Conservation (phyloP, 768 basidiomycete species). For the Suillus clintonianus region DNA sequence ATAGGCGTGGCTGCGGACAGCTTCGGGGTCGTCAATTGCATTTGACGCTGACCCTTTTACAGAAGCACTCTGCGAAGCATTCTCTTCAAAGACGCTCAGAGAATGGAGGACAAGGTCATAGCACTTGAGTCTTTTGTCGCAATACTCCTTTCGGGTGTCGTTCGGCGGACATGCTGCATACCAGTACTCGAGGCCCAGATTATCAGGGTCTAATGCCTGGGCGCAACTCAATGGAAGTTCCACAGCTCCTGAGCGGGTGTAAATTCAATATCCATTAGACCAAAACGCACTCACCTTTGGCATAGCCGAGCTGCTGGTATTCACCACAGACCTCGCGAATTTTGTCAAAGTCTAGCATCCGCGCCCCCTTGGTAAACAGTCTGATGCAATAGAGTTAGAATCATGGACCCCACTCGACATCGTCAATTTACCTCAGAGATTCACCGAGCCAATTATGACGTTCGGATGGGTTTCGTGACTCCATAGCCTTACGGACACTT, state of each 20-base stretch:
- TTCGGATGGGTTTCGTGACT: slow-evolving; percentile 73
- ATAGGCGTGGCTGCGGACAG: slow-evolving; percentile 82
- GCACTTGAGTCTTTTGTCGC: slow-evolving; percentile 65
- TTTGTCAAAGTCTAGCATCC: slow-evolving; percentile 80
- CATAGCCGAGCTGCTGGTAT: slow-evolving; percentile 82
- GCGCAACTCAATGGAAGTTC: slow-evolving; percentile 87
- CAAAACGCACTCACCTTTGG: slow-evolving; percentile 58
- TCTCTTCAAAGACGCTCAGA: slow-evolving; percentile 76
- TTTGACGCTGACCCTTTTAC: slow-evolving; percentile 24
- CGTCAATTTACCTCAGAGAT: slow-evolving; percentile 68
- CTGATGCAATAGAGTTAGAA: slow-evolving; percentile 40
- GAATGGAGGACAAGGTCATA: slow-evolving; percentile 87
- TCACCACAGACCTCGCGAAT: slow-evolving; percentile 87
- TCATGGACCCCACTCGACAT: not conserved
- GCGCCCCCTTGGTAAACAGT: slow-evolving; percentile 85
- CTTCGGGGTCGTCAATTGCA: slow-evolving; percentile 56
- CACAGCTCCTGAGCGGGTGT: slow-evolving; percentile 62
- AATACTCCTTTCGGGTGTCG: slow-evolving; percentile 60
- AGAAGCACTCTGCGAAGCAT: slow-evolving; percentile 34
- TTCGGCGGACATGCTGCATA: slow-evolving; percentile 56
- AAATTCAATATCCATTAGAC: not conserved
- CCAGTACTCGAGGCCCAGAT: slow-evolving; percentile 78
- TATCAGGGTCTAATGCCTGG: slow-evolving; percentile 72
- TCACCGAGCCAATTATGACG: slow-evolving; percentile 81
- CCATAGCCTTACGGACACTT: slow-evolving; percentile 86